Percentiles rank a stretch among this genome's conserved stretches.
Evolutionary conservation across 345 rosid species (phyloP).

Genomic region (Eutrema heterophyllum): DNA sequence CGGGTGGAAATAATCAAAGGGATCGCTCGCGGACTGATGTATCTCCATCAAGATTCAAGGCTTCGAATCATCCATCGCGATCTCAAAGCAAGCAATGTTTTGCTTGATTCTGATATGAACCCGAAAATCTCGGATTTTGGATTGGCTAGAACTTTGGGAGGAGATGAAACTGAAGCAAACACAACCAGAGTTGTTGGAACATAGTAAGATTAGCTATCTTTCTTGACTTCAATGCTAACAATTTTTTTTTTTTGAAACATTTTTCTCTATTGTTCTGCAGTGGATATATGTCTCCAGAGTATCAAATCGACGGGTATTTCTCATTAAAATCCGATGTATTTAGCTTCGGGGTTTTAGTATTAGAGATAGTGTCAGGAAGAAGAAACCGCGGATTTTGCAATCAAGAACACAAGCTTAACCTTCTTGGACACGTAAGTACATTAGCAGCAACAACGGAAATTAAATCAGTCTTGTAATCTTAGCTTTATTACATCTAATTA

Average conservation of each 20-base stretch:
- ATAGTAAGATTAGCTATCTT: constrained; percentile 21
- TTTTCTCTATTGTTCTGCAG: constrained; percentile 5
- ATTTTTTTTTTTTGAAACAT: background rate
- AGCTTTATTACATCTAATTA: background rate
- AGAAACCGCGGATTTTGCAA: constrained; percentile 32
- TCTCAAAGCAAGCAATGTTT: constrained; percentile 36
- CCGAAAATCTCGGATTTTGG: constrained; percentile 37
- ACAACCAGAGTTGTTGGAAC: constrained; percentile 37
- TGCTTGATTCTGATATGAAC: constrained; percentile 31
- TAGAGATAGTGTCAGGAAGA: constrained; percentile 31
- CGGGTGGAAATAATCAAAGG: constrained; percentile 31
- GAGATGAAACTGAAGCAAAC: constrained; percentile 30
- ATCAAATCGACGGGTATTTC: constrained; percentile 30
- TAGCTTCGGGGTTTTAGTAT: constrained; percentile 31
- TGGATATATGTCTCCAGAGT: constrained; percentile 36
- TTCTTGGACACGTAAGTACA: constrained; percentile 74
- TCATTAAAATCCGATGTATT: constrained; percentile 34
- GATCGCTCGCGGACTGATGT: constrained; percentile 34
- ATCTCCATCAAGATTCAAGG: constrained; percentile 42
- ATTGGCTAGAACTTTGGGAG: constrained; percentile 34
- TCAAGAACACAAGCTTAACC: constrained; percentile 41
- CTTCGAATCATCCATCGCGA: constrained; percentile 31
- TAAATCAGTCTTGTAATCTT: background rate
- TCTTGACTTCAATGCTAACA: background rate
- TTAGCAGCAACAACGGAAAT: background rate